Base-by-base conservation (phyloP, 2,329 filamentous ascomycete genomes). In the Dryadomyces quercus-mongolicae region DNA sequence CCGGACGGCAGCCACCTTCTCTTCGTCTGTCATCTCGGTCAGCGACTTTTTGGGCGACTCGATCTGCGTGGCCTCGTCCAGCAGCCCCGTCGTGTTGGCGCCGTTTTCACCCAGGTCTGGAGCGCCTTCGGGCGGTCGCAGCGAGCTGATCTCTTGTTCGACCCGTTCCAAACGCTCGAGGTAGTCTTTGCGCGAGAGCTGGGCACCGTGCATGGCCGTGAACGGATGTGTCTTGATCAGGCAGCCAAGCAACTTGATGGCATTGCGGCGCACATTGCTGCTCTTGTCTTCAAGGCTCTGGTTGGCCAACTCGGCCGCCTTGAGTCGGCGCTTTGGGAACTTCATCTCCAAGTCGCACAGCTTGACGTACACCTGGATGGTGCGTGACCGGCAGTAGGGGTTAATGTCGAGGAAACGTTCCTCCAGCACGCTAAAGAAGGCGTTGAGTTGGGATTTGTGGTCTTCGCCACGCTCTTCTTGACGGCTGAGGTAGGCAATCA, bases 341-440 rank as follows among this genome's bases (percentile, higher is more conserved):
- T 97, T 97, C 60, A 92, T 88, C 49, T 95, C 89, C n/a, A 97
- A 76, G 55, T 96, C 90, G 63, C 91, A 96, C 13, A 98, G 78
- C 65, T 84, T 92, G 70, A 88, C 81, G 64, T 93, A 96, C 3
- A 97, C 93, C 65, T 98, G 93, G 57, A 98, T 88, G 2, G 89
- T 84, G 61, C 92, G 80, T 69, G 87, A 94, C 63, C 93, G 82
- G 66, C 90, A 96, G 70, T 97, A 98, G 0, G 93, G 94, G 68
- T 97, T 98, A 64, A 95, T 81, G 63, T 98, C 93, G 51, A 97
- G 76, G 69, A 98, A 98, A 13, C 93, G 84, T 70, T 97, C 92
- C 66, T 98, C 91, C 2, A 98, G 74, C 0, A 97, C 91, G 63
- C 97, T 92, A 63, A 97, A 97, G 66, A 97, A 98, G 20, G 91